Evolutionary conservation across 331 rosid genomes (phyloP).

Genomic region (Malus hybrid): DNA sequence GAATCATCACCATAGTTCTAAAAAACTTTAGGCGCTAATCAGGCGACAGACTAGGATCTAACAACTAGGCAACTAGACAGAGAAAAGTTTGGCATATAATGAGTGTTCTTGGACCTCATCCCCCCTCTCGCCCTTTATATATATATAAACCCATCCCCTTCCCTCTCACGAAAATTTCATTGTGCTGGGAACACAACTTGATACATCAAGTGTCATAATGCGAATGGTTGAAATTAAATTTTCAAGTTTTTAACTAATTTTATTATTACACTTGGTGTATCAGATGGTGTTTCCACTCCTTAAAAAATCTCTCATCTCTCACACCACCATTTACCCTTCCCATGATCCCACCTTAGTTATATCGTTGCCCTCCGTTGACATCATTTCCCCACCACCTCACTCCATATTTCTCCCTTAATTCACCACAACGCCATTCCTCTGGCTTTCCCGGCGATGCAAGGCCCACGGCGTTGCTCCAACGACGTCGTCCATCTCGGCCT

Average conservation of each 20-base stretch:
- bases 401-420: neutral
- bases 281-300: accelerated
- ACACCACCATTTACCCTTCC: neutral
- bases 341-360: neutral
- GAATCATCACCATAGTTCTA: no score
- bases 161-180: neutral
- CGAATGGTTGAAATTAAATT: no score
- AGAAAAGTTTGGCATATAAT: no score
- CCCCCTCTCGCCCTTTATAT: neutral
- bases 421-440: neutral
- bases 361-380: constrained; percentile 21
- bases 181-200: no score
- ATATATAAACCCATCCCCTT: constrained; percentile 27
- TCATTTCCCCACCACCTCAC: neutral
- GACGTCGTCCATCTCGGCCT: constrained; percentile 60
- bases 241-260: accelerated
- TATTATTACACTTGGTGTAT: no score
- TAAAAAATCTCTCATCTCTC: neutral
- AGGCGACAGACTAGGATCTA: accelerated
- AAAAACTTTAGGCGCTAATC: no score
- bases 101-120: neutral
- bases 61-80: accelerated
- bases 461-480: constrained; percentile 36
- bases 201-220: no score
- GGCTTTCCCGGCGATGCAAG: neutral